Evolutionary conservation across 257 asterid genomes (phyloP).

Genomic region (Thymus quinquecostatus): DNA sequence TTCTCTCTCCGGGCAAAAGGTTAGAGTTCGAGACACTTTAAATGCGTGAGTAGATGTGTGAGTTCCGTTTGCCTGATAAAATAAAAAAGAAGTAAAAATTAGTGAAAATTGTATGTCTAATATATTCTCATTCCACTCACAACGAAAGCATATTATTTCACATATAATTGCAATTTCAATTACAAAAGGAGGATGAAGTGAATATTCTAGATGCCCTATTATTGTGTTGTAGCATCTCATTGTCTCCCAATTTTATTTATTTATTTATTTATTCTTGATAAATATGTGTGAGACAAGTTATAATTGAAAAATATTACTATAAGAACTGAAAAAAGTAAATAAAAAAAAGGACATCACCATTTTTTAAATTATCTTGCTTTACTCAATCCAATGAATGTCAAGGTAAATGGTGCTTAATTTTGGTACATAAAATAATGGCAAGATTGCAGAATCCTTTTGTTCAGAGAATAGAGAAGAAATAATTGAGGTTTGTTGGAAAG

Average conservation of each 20-base stretch:
- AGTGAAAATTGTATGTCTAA: background rate
- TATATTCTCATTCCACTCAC: background rate
- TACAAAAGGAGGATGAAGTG: background rate
- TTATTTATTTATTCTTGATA: no score
- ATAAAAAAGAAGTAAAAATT: no score
- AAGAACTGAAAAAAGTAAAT: background rate
- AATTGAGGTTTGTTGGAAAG: background rate
- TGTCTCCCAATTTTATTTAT: background rate
- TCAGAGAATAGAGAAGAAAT: constrained; percentile 16
- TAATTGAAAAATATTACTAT: background rate
- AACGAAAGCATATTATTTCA: background rate
- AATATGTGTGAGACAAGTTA: background rate
- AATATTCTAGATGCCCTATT: constrained; percentile 31
- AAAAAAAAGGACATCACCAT: background rate
- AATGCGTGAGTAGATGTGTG: no score
- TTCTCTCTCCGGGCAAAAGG: no score
- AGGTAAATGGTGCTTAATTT: constrained; percentile 25
- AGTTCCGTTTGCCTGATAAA: no score
- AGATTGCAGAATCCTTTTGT: constrained; percentile 31
- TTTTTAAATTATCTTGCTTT: constrained; percentile 28
- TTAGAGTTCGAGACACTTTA: no score
- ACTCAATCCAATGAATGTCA: constrained; percentile 32
- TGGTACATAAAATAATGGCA: background rate
- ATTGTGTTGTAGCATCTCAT: constrained; percentile 22
- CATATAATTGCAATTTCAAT: background rate